phyloP scores from a whole-genome alignment of 78 protist species.

The Pigoraptor vietnamica region DNA sequence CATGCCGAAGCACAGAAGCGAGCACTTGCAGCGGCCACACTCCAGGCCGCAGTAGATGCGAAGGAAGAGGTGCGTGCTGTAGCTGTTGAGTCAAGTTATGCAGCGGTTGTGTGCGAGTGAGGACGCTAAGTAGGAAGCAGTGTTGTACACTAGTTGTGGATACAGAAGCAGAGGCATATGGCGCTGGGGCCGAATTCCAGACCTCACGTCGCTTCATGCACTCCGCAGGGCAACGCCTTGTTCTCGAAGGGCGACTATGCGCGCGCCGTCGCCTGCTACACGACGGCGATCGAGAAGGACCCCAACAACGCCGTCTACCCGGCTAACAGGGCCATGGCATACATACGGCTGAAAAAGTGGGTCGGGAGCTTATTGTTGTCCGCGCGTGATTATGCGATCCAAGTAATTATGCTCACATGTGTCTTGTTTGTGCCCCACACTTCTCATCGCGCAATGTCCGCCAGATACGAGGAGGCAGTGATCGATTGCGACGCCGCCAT shows the following conservation, averaged over 20 bases:
- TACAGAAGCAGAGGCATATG: not conserved
- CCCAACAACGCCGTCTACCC: not conserved
- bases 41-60: not conserved
- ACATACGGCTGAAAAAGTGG: not conserved
- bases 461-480: not conserved
- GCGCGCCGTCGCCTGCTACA: not conserved
- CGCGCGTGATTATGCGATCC: too few relatives aligned
- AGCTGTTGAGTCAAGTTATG: not conserved
- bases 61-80: not conserved
- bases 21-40: not conserved
- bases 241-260: not conserved
- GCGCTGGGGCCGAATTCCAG: not conserved
- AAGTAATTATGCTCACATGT: not conserved
- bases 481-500: not conserved
- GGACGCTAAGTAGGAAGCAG: not conserved
- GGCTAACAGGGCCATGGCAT: not conserved
- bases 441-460: not conserved
- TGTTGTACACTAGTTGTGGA: not conserved
- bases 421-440: not conserved
- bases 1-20: not conserved
- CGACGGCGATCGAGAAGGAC: not conserved
- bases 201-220: not conserved
- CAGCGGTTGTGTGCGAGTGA: not conserved
- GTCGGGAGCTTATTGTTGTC: too few relatives aligned
- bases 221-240: not conserved